A percentile compares a stretch with the other conserved stretches of the same genome.
phyloP scores from a whole-genome alignment of 2,329 filamentous ascomycete genomes.

The Monilinia vaccinii-corymbosi region DNA sequence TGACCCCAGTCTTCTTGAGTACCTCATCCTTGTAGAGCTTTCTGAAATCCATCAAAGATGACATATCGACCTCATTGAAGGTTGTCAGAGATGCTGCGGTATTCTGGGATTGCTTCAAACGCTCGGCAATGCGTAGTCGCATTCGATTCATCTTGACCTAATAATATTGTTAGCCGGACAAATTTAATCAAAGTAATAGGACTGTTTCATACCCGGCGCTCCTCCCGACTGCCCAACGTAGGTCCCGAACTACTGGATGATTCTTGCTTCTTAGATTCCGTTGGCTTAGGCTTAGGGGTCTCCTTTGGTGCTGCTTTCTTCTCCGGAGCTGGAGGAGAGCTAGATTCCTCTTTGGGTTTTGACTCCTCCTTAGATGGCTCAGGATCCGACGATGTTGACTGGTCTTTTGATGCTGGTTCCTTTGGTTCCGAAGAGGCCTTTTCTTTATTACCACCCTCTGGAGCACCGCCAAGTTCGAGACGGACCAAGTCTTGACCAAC shows the following conservation, averaged over 20 bases:
- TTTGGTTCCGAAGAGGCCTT: constrained; percentile 46
- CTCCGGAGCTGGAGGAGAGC: constrained; percentile 32
- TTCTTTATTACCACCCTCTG: constrained; percentile 43
- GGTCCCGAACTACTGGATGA: constrained; percentile 27
- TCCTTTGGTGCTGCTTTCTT: constrained; percentile 36
- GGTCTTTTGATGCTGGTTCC: constrained; percentile 46
- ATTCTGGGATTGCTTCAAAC: constrained; percentile 98
- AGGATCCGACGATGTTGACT: constrained; percentile 43
- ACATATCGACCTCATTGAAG: constrained; percentile 99
- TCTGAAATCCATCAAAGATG: constrained; percentile 90
- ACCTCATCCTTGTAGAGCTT: constrained; percentile 96
- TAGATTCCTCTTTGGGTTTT: constrained; percentile 33
- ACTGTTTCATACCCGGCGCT: constrained; percentile 63
- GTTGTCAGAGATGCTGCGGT: constrained; percentile 94
- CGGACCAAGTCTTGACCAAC: constrained; percentile 88
- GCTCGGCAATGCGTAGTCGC: constrained; percentile 93
- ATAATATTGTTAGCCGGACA: constrained; percentile 13
- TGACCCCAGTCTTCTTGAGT: constrained; percentile 91
- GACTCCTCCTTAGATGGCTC: constrained; percentile 32
- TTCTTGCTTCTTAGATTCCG: constrained; percentile 30
- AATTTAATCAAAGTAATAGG: neutral
- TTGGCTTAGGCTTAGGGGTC: constrained; percentile 31
- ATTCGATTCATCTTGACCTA: constrained; percentile 99
- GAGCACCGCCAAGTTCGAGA: constrained; percentile 67
- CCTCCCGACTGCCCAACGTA: constrained; percentile 65